Percentiles rank a stretch among this genome's conserved stretches.
phyloP scores from a whole-genome alignment of 495 filamentous ascomycete genomes.

The Physcia stellaris region DNA sequence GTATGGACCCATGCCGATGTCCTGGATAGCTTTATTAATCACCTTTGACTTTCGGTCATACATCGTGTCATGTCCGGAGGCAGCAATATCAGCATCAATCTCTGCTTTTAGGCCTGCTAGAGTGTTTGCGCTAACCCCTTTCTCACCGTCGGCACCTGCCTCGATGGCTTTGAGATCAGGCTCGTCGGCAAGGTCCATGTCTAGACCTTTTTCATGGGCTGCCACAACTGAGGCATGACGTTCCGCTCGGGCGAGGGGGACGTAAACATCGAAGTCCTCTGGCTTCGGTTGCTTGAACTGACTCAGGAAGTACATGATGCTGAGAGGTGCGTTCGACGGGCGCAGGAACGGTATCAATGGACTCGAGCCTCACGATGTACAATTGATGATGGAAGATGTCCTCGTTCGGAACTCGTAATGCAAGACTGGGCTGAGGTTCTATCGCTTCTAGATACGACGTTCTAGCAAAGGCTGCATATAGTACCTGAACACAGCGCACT shows the following conservation, averaged over 20 bases:
- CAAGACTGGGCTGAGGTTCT: no score
- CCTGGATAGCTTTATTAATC: constrained; percentile 47
- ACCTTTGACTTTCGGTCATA: constrained; percentile 47
- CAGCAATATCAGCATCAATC: constrained; percentile 29
- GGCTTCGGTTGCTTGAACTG: constrained; percentile 38
- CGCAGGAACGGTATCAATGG: no score
- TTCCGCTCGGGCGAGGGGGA: constrained; percentile 33
- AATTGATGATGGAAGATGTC: no score
- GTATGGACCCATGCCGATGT: constrained; percentile 78
- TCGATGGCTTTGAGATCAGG: constrained; percentile 20
- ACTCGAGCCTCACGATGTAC: no score
- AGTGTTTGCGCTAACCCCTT: constrained; percentile 23
- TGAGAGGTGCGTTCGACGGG: background rate
- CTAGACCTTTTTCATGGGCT: constrained; percentile 19
- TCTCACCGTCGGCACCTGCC: constrained; percentile 3
- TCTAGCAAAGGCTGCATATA: no score
- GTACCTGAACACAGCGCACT: no score
- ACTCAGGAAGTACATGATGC: constrained; percentile 27
- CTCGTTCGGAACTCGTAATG: no score
- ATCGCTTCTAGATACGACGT: no score
- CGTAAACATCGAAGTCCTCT: constrained; percentile 35
- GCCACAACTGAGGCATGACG: constrained; percentile 18
- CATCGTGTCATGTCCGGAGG: constrained; percentile 31
- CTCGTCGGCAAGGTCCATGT: constrained; percentile 15
- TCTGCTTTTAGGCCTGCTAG: constrained; percentile 35